A percentile compares a stretch with the other conserved stretches of the same genome.
Evolutionary conservation across 192 early-diverging fungal species (phyloP).

Genomic region (Coemansia sp.): DNA sequence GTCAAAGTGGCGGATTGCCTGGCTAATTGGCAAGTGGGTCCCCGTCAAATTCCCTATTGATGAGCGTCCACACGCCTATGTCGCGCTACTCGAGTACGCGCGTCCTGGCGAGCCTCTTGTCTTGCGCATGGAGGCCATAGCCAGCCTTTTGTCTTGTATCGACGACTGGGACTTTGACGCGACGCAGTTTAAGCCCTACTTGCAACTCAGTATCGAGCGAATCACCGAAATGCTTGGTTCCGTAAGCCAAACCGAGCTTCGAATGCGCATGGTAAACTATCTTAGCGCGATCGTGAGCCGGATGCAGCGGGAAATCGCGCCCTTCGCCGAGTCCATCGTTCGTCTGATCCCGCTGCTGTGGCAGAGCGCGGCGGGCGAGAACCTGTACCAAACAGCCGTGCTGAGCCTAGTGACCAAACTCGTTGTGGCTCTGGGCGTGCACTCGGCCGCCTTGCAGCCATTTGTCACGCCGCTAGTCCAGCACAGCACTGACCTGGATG

Average conservation of each 20-base stretch:
- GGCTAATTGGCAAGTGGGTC: conserved; percentile 88
- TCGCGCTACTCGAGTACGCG: conserved; percentile 71
- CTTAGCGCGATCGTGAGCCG: conserved; percentile 78
- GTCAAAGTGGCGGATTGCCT: conserved; percentile 74
- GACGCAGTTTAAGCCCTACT: conserved; percentile 66
- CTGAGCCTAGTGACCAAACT: conserved; percentile 78
- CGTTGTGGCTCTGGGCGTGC: conserved; percentile 69
- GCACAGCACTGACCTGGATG: conserved; percentile 70
- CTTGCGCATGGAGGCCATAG: conserved; percentile 78
- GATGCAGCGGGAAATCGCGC: conserved; percentile 76
- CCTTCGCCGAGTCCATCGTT: conserved; percentile 74
- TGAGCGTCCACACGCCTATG: conserved; percentile 70
- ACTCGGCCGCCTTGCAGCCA: conserved; percentile 72
- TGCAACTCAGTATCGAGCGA: conserved; percentile 63
- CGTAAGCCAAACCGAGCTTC: conserved; percentile 75
- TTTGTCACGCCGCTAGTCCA: conserved; percentile 78
- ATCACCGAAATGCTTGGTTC: conserved; percentile 66
- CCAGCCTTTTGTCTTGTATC: conserved; percentile 67
- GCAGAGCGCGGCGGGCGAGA: conserved; percentile 73
- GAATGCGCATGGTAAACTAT: conserved; percentile 75
- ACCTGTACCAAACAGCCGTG: conserved; percentile 82
- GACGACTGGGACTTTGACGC: conserved; percentile 92
- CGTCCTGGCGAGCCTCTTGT: conserved; percentile 74
- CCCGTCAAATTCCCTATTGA: conserved; percentile 71
- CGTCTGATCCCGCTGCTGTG: conserved; percentile 80